Percentiles rank a stretch among this genome's conserved stretches.
These are phyloP conservation scores for Scolecobasidium constrictum DNA, from an alignment of 2,329 filamentous ascomycete species.

Conservation along the genomic window DNA sequence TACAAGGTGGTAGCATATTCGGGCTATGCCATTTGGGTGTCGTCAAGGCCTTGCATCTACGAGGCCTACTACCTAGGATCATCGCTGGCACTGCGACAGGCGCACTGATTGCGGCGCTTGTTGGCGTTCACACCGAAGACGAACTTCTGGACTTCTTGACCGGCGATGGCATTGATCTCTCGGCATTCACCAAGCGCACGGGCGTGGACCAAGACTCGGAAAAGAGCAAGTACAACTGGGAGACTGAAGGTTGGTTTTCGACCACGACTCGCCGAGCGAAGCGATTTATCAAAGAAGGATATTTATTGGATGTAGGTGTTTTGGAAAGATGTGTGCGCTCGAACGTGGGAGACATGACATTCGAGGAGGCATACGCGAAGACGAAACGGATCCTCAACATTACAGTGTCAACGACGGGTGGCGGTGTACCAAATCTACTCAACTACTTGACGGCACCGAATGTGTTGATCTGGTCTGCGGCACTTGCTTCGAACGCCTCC, in stretches of 20 bases:
- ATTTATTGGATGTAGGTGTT: slow-evolving; percentile 72
- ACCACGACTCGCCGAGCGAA: slow-evolving; percentile 56
- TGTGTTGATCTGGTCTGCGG: slow-evolving; percentile 74
- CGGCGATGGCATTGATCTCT: slow-evolving; percentile 71
- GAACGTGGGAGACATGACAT: slow-evolving; percentile 82
- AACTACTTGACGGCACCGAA: slow-evolving; percentile 92
- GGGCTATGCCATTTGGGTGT: slow-evolving; percentile 85
- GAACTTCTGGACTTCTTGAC: slow-evolving; percentile 68
- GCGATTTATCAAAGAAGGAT: slow-evolving; percentile 64
- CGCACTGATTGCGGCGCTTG: slow-evolving; percentile 77
- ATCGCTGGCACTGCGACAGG: slow-evolving; percentile 87
- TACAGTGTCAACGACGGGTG: slow-evolving; percentile 67
- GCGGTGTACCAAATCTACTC: slow-evolving; percentile 70
- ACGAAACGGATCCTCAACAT: slow-evolving; percentile 88
- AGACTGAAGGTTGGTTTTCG: slow-evolving; percentile 25
- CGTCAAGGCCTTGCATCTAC: slow-evolving; percentile 73
- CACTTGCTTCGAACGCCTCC: slow-evolving; percentile 62
- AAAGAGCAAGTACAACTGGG: slow-evolving; percentile 13
- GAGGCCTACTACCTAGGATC: slow-evolving; percentile 74
- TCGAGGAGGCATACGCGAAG: slow-evolving; percentile 79
- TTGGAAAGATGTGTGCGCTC: slow-evolving; percentile 74
- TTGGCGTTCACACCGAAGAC: slow-evolving; percentile 77
- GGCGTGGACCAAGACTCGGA: slow-evolving; percentile 14
- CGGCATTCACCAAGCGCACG: slow-evolving; percentile 53
- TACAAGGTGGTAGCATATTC: slow-evolving; percentile 87